Percentiles rank a stretch among this genome's conserved stretches.
Conservation (phyloP, 176 grass and related monocot genomes). For the Paspalum notatum region DNA sequence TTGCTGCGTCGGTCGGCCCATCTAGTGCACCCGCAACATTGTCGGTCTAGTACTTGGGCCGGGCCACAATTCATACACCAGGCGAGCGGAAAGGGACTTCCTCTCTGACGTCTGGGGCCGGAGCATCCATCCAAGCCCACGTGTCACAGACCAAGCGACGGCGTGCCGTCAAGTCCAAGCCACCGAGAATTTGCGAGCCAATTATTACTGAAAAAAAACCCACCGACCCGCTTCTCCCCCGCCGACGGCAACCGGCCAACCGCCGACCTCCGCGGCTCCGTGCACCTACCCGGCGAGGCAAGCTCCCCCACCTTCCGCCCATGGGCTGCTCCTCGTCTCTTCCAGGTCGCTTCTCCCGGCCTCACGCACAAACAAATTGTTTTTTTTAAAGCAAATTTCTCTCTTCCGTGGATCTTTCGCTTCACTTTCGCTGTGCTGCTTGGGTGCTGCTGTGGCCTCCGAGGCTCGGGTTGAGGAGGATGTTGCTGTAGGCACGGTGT, state of each 20-base stretch:
- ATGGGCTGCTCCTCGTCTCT: constrained; percentile 50
- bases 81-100: too few species aligned
- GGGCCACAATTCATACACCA: too few species aligned
- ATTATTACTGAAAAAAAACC: too few species aligned
- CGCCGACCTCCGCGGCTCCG: neutral
- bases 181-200: neutral
- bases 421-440: neutral
- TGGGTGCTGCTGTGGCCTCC: neutral
- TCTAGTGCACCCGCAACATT: too few species aligned
- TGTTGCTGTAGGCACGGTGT: neutral
- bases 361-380: neutral
- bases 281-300: neutral
- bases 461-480: neutral
- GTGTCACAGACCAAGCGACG: neutral
- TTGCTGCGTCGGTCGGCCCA: too few species aligned
- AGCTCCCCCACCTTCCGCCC: neutral
- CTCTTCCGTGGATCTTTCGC: constrained; percentile 24
- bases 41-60: too few species aligned
- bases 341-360: constrained; percentile 14
- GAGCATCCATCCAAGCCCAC: neutral
- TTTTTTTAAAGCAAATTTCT: neutral
- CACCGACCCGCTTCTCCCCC: neutral
- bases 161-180: neutral
- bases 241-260: neutral
- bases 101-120: too few species aligned